Evolutionary conservation across 371 early-diverging fungal species (phyloP).

Genomic region (Zancudomyces culisetae): DNA sequence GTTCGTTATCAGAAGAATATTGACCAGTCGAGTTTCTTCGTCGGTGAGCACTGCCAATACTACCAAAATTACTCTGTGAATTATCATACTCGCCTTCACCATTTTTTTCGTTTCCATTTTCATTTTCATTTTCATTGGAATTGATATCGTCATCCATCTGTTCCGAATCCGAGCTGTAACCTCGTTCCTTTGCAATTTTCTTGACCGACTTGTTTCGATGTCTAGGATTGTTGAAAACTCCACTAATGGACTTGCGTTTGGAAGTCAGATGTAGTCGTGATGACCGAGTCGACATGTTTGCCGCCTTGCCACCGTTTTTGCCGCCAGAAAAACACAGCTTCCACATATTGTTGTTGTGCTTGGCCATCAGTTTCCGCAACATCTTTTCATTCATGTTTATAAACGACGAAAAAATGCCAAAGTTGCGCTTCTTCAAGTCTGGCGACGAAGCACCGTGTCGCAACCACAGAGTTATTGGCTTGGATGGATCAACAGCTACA

Average conservation of each 20-base stretch:
- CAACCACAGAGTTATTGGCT: slow-evolving; percentile 24
- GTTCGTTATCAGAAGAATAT: background rate
- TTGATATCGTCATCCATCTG: background rate
- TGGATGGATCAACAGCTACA: slow-evolving; percentile 18
- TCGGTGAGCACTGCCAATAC: background rate
- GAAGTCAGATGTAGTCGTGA: background rate
- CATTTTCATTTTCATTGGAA: background rate
- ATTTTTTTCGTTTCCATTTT: background rate
- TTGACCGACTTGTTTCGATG: background rate
- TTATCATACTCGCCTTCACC: background rate
- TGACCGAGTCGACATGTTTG: background rate
- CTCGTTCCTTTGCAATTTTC: background rate
- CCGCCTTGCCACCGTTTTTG: too few species aligned
- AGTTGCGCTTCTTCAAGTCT: too few species aligned
- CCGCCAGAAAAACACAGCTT: too few species aligned
- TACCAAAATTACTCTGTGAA: too few species aligned
- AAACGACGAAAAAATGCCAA: too few species aligned
- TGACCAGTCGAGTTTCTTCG: background rate
- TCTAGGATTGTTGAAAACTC: background rate
- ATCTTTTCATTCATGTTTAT: too few species aligned
- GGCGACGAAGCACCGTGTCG: slow-evolving; percentile 4
- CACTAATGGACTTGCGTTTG: background rate
- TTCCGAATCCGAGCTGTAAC: background rate
- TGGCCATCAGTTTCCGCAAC: too few species aligned
- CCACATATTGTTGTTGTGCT: too few species aligned